Evolutionary conservation across 345 rosid species (phyloP).

Genomic region (Clausena lansium): DNA sequence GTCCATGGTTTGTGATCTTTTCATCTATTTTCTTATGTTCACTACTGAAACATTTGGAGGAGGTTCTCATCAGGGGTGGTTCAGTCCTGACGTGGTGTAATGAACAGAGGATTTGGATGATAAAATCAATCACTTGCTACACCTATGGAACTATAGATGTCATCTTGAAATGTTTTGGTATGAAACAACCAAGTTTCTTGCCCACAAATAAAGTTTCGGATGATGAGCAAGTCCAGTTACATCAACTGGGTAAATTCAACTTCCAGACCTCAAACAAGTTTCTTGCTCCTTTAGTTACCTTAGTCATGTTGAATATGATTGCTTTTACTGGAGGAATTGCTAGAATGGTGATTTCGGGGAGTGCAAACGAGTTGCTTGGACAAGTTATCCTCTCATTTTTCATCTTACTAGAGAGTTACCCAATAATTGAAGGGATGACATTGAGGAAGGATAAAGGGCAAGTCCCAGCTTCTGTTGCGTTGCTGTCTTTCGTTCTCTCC

Average conservation of each 20-base stretch:
- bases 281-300: slow-evolving; percentile 20
- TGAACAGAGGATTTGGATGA: slow-evolving; percentile 10
- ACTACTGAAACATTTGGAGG: neutral
- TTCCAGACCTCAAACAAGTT: slow-evolving; percentile 15
- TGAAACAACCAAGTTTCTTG: slow-evolving; percentile 21
- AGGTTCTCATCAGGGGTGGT: neutral
- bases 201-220: slow-evolving; percentile 18
- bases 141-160: neutral
- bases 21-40: neutral
- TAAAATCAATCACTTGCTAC: slow-evolving; percentile 22
- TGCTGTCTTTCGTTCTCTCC: neutral
- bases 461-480: slow-evolving; percentile 4
- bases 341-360: neutral
- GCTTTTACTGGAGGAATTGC: slow-evolving; percentile 20
- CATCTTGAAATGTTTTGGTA: slow-evolving; percentile 1
- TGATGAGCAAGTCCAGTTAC: slow-evolving; percentile 12
- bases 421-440: slow-evolving; percentile 27
- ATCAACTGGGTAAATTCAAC: slow-evolving; percentile 24
- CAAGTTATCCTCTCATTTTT: slow-evolving; percentile 25
- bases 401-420: slow-evolving; percentile 23
- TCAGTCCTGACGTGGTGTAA: slow-evolving; percentile 5
- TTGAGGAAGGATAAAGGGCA: slow-evolving; percentile 25
- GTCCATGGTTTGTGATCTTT: neutral
- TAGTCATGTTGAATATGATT: slow-evolving; percentile 18
- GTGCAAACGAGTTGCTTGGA: slow-evolving; percentile 15